A percentile compares a stretch with the other conserved stretches of the same genome.
Conservation (phyloP, 2,329 filamentous ascomycete genomes). For the Fusarium agapanthi region DNA sequence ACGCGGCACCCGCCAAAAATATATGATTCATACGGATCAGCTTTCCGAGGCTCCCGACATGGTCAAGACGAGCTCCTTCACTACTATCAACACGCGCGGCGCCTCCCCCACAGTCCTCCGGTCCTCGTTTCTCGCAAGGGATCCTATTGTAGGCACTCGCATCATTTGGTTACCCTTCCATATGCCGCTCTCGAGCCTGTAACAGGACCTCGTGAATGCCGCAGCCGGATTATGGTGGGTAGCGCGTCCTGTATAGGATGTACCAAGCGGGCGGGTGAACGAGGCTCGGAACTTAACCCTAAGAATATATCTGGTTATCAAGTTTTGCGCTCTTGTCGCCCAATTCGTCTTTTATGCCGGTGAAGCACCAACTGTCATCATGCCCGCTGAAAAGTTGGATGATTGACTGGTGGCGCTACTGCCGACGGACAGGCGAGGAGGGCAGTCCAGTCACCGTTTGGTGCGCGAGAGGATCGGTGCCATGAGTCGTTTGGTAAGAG, state of each 20-base stretch:
- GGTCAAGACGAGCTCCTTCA: slow-evolving; percentile 57
- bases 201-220: slow-evolving; percentile 60
- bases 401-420: slow-evolving; percentile 42
- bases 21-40: slow-evolving; percentile 27
- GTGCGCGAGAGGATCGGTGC: slow-evolving; percentile 67
- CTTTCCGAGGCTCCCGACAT: slow-evolving; percentile 16
- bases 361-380: slow-evolving; percentile 42
- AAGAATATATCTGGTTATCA: slow-evolving; percentile 74
- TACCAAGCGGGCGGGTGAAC: slow-evolving; percentile 63
- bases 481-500: slow-evolving; percentile 83
- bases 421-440: slow-evolving; percentile 58
- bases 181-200: slow-evolving; percentile 71
- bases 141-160: slow-evolving; percentile 61
- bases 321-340: slow-evolving; percentile 79
- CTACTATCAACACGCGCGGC: slow-evolving; percentile 63
- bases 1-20: slow-evolving; percentile 7
- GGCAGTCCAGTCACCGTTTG: slow-evolving; percentile 66
- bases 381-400: slow-evolving; percentile 62
- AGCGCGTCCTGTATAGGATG: slow-evolving; percentile 43
- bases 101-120: slow-evolving; percentile 85
- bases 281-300: slow-evolving; percentile 96
- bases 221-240: slow-evolving; percentile 55
- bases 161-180: slow-evolving; percentile 50
- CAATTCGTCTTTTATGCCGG: slow-evolving; percentile 71
- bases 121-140: slow-evolving; percentile 74